Conservation (phyloP, 2,329 filamentous ascomycete genomes). For the Parastagonospora avenae region DNA sequence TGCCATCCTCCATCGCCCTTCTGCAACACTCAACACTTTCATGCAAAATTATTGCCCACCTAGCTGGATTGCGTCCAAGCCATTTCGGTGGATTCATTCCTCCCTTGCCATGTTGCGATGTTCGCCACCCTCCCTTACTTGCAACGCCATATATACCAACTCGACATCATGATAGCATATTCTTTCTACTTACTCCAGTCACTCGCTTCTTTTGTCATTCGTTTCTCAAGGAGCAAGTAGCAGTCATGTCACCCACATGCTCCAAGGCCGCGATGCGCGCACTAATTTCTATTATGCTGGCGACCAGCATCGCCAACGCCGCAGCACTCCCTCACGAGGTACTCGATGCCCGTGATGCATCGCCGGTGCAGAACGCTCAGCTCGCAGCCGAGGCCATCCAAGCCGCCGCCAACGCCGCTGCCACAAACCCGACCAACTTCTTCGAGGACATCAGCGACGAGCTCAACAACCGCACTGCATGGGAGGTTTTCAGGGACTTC, state of each 20-base stretch:
- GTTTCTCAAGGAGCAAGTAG: conserved; percentile 8
- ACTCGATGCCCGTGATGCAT: conserved; percentile 6
- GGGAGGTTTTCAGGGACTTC: conserved; percentile 18
- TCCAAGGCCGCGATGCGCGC: conserved; percentile 10
- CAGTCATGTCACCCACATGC: conserved; percentile 10
- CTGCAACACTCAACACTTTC: conserved; percentile 14
- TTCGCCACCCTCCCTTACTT: conserved; percentile 12
- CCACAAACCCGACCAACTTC: conserved; percentile 3
- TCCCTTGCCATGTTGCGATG: conserved; percentile 15
- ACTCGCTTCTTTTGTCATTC: conserved; percentile 10
- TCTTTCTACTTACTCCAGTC: conserved; percentile 1
- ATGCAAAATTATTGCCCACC: conserved; percentile 12
- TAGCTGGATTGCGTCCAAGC: conserved; percentile 7
- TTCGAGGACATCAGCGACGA: conserved; percentile 7
- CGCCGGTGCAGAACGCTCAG: background rate
- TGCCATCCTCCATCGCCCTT: conserved; percentile 5
- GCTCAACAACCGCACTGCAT: conserved; percentile 14
- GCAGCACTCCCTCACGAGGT: conserved; percentile 11
- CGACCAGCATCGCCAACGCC: conserved; percentile 8
- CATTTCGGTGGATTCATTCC: conserved; percentile 11
- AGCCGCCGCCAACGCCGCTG: background rate
- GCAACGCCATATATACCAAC: conserved; percentile 16
- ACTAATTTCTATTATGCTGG: conserved; percentile 9
- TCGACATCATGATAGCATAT: background rate
- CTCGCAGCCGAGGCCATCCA: background rate